Evolutionary conservation across 768 basidiomycete species (phyloP), one percentile per base, ranked within the genome.

Genomic region (Hirschioporus abietinus): DNA sequence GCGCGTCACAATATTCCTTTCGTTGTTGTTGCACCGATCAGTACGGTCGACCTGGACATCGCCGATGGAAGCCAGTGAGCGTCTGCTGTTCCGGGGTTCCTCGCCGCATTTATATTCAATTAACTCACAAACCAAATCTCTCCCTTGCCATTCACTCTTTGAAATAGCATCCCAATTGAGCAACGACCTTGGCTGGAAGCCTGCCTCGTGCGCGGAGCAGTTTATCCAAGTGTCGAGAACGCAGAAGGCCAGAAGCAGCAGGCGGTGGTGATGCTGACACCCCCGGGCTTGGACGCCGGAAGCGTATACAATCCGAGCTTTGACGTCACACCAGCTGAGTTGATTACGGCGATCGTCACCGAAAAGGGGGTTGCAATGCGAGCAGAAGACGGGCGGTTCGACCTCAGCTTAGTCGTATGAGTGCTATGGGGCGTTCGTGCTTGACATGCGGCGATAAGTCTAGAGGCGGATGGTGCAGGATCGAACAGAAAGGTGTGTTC

Each of bases 331-430:
- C 95, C 96, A 0, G 93, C 95, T 1, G 90, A 92, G 67, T 80
- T 98, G 58, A 97, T 99, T 69, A 92, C 89, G n/a, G 93, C 92
- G 34, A 91, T 99, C 63, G 95, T 96, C 15, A 98, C 95, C 1
- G 96, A 99, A 79, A 94, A 91, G 71, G 95, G 96, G 7, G 94
- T 97, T 35, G 93, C 93, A 3, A 85, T 89, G 66, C 42, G 42
- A 52, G 4, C 15, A 52, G 42, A 52, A 20, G 42, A 52, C 42
- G 42, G 42, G 15, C 42, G 42, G 12, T 52, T 52, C 42, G 42
- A 52, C 42, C 42, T 52, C 42, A 52, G 42, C 12, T 15, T 15
- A 20, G 42, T 52, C 42, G 42, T 52, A 52, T 52, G 42, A 52
- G 42, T 12, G 42, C 42, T 30, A 30, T 30, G 30, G 30, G 30